These are phyloP conservation scores for Olyra latifolia DNA, from an alignment of 176 grass and related monocot genomes.

Conservation along the genomic window DNA sequence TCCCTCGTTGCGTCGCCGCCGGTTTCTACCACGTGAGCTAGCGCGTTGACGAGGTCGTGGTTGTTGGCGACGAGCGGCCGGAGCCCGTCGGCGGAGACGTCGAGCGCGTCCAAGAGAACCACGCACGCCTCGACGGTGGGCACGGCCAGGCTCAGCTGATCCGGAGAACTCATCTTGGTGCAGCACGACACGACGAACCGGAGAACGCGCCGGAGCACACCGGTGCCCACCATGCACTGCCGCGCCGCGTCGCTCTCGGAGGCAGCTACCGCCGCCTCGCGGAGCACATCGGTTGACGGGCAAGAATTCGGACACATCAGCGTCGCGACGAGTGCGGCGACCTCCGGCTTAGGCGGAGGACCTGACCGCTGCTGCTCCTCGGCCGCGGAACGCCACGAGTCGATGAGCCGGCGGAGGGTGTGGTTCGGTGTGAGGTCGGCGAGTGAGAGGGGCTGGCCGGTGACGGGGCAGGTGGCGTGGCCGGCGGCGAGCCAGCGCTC, in stretches of 20 bases:
- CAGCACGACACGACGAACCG: conserved; percentile 11
- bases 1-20: not conserved
- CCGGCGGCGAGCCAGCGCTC: conserved; percentile 61
- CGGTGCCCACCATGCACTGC: conserved; percentile 31
- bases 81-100: conserved; percentile 29
- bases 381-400: conserved; percentile 6
- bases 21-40: conserved; percentile 24
- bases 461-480: conserved; percentile 55
- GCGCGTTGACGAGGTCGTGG: conserved; percentile 35
- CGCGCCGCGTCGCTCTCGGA: not conserved
- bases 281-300: conserved; percentile 4
- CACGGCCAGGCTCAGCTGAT: not conserved
- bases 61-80: not conserved
- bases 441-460: conserved; percentile 40
- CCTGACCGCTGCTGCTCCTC: not conserved
- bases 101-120: conserved; percentile 28
- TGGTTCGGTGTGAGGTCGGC: conserved; percentile 62
- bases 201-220: conserved; percentile 27
- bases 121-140: conserved; percentile 21
- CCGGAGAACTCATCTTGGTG: not conserved
- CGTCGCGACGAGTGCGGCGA: conserved; percentile 8
- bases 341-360: not conserved
- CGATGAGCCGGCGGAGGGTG: conserved; percentile 61
- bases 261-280: not conserved
- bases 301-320: not conserved